phyloP scores from a whole-genome alignment of 2,329 filamentous ascomycete species.

The Chaetomium sp. region DNA sequence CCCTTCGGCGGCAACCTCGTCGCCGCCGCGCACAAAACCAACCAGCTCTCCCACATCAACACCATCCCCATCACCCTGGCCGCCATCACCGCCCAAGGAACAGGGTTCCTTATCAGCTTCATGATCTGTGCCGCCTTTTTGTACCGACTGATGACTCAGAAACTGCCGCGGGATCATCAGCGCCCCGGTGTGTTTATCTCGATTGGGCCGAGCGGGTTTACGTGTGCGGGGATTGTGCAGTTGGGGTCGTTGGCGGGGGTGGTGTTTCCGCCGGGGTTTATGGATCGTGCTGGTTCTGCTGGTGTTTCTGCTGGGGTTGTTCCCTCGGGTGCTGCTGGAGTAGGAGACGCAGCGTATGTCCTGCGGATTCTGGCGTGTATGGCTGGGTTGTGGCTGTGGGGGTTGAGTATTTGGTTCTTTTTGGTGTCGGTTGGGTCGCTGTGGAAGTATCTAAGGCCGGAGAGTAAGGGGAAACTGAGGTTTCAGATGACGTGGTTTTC shows the following conservation, averaged over 20 bases:
- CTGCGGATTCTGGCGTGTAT: slow-evolving; percentile 49
- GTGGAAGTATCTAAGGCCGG: slow-evolving; percentile 54
- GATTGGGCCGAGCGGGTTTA: slow-evolving; percentile 65
- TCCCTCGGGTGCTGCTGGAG: slow-evolving; percentile 15
- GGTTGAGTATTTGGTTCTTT: slow-evolving; percentile 78
- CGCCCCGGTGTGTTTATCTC: slow-evolving; percentile 82
- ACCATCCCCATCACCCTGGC: slow-evolving; percentile 42
- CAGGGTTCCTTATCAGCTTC: slow-evolving; percentile 52
- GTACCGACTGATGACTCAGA: slow-evolving; percentile 83
- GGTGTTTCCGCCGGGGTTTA: slow-evolving; percentile 38
- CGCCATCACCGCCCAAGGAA: slow-evolving; percentile 46
- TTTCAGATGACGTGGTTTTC: slow-evolving; percentile 86
- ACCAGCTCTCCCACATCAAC: slow-evolving; percentile 30
- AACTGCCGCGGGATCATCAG: slow-evolving; percentile 67
- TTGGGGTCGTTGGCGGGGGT: slow-evolving; percentile 37
- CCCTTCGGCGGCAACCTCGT: slow-evolving; percentile 61
- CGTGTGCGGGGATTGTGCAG: slow-evolving; percentile 40
- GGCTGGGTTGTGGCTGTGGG: slow-evolving; percentile 71
- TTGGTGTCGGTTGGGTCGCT: slow-evolving; percentile 71
- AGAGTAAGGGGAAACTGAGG: slow-evolving; percentile 49
- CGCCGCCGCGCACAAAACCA: slow-evolving; percentile 30
- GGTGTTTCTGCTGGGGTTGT: too few species aligned
- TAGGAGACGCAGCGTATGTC: slow-evolving; percentile 34
- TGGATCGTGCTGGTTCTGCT: too few species aligned
- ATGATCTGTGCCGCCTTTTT: slow-evolving; percentile 83